Evolutionary conservation across 202 grass and related monocot species (phyloP).

Genomic region (Schoenoplectus tabernaemontani): DNA sequence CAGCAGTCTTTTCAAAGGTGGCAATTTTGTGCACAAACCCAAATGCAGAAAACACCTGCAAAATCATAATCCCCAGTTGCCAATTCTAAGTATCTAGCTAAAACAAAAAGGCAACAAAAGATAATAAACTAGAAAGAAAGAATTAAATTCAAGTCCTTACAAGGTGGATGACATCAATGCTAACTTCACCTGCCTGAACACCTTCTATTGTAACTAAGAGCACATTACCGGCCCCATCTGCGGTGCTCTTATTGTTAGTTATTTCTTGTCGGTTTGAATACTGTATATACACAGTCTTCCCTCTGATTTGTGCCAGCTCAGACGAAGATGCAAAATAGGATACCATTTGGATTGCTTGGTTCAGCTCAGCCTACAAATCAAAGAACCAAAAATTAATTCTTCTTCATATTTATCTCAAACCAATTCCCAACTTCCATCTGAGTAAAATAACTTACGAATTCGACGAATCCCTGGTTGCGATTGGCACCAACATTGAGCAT

Average conservation of each 20-base stretch:
- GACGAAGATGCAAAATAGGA: slow-evolving; percentile 80
- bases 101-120: too few relatives aligned
- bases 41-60: slow-evolving; percentile 93
- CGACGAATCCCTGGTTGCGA: slow-evolving; percentile 93
- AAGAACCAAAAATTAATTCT: not conserved
- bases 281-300: slow-evolving; percentile 94
- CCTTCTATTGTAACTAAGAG: slow-evolving; percentile 90
- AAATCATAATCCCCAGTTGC: not conserved
- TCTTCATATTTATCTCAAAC: not conserved
- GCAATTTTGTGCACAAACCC: slow-evolving; percentile 99
- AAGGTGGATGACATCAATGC: slow-evolving; percentile 95
- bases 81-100: not conserved
- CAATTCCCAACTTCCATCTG: not conserved
- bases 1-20: slow-evolving; percentile 98
- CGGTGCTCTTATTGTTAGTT: slow-evolving; percentile 72
- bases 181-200: slow-evolving; percentile 71
- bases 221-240: slow-evolving; percentile 72
- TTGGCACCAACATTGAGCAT: slow-evolving; percentile 92
- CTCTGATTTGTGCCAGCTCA: slow-evolving; percentile 84
- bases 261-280: slow-evolving; percentile 98
- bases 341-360: slow-evolving; percentile 95
- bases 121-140: not conserved
- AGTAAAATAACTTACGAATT: slow-evolving; percentile 51
- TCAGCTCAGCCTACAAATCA: slow-evolving; percentile 60
- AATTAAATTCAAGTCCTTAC: slow-evolving; percentile 37